phyloP scores from a whole-genome alignment of 352 stramenopile species.

The Pythium phragmitis region DNA sequence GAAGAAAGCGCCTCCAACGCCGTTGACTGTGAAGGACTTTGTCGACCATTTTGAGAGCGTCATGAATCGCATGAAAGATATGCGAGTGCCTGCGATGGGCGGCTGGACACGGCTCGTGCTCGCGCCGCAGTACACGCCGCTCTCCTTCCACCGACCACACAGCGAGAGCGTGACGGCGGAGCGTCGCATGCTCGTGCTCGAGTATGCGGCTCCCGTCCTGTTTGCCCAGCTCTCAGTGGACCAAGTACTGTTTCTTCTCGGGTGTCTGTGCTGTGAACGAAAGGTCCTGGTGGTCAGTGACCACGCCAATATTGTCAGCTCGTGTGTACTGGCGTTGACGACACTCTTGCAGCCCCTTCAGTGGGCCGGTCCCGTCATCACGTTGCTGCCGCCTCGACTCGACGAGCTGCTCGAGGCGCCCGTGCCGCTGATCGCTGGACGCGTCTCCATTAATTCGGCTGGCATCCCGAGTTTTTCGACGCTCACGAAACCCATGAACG shows the following conservation, averaged over 20 bases:
- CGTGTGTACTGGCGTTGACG: slow-evolving; percentile 69
- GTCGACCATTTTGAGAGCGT: slow-evolving; percentile 60
- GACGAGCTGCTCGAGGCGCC: slow-evolving; percentile 75
- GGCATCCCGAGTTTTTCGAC: slow-evolving; percentile 55
- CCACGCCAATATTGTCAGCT: slow-evolving; percentile 75
- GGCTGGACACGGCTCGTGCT: slow-evolving; percentile 71
- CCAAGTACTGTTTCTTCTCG: slow-evolving; percentile 74
- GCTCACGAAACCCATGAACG: slow-evolving; percentile 52
- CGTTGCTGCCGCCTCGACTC: slow-evolving; percentile 60
- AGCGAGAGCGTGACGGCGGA: slow-evolving; percentile 56
- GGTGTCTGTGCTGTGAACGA: slow-evolving; percentile 70
- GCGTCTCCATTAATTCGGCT: slow-evolving; percentile 54
- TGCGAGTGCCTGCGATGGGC: slow-evolving; percentile 70
- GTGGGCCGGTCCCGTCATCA: slow-evolving; percentile 78
- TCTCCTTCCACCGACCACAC: slow-evolving; percentile 79
- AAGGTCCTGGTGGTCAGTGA: slow-evolving; percentile 78
- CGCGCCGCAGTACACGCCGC: slow-evolving; percentile 47
- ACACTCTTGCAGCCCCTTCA: slow-evolving; percentile 67
- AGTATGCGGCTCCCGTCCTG: slow-evolving; percentile 68
- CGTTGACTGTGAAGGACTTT: slow-evolving; percentile 55
- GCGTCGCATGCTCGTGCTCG: slow-evolving; percentile 57
- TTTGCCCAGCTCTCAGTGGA: slow-evolving; percentile 77
- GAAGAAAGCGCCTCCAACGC: slow-evolving; percentile 28
- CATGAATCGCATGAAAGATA: slow-evolving; percentile 55
- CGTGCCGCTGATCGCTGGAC: slow-evolving; percentile 75